Conservation (phyloP, 1,284 basidiomycete species). For the Boletus austroedulis region DNA sequence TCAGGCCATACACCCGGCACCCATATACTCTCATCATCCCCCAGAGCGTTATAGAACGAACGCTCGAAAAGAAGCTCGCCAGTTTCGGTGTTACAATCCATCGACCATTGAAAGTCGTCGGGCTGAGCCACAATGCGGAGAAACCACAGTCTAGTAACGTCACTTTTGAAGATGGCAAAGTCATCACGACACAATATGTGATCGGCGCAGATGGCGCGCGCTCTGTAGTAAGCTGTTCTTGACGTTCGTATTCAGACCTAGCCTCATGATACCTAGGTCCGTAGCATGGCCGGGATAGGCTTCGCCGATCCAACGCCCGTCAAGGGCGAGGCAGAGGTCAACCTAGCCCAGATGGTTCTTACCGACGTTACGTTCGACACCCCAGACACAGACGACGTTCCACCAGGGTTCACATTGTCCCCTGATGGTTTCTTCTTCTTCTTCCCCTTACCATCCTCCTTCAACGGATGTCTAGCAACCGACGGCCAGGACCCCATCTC, state of each 20-base stretch:
- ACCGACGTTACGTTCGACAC: slow-evolving; percentile 10
- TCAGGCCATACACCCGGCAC: slow-evolving; percentile 41
- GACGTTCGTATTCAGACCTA: neutral
- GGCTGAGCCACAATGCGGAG: slow-evolving; percentile 25
- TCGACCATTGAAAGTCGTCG: slow-evolving; percentile 23
- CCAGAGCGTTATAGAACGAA: slow-evolving; percentile 46
- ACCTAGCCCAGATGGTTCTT: slow-evolving; percentile 5
- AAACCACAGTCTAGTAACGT: slow-evolving; percentile 36
- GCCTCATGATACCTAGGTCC: slow-evolving; percentile 6
- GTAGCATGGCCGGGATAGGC: slow-evolving; percentile 3
- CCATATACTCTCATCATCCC: slow-evolving; percentile 45
- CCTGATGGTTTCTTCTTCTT: slow-evolving; percentile 28
- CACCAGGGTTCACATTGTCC: slow-evolving; percentile 1
- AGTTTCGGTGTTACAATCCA: slow-evolving; percentile 18
- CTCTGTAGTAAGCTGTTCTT: slow-evolving; percentile 40
- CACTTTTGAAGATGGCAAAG: slow-evolving; percentile 46
- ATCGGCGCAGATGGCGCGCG: slow-evolving; percentile 32
- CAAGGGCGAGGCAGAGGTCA: neutral
- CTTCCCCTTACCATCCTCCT: slow-evolving; percentile 25
- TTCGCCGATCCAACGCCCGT: slow-evolving; percentile 7
- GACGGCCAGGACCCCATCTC: neutral
- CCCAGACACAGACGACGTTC: neutral
- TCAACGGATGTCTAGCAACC: slow-evolving; percentile 13
- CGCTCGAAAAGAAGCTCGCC: slow-evolving; percentile 37
- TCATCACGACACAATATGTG: slow-evolving; percentile 46